phyloP scores from a whole-genome alignment of 192 early-diverging fungal species.

The Phlyctochytrium arcticum region DNA sequence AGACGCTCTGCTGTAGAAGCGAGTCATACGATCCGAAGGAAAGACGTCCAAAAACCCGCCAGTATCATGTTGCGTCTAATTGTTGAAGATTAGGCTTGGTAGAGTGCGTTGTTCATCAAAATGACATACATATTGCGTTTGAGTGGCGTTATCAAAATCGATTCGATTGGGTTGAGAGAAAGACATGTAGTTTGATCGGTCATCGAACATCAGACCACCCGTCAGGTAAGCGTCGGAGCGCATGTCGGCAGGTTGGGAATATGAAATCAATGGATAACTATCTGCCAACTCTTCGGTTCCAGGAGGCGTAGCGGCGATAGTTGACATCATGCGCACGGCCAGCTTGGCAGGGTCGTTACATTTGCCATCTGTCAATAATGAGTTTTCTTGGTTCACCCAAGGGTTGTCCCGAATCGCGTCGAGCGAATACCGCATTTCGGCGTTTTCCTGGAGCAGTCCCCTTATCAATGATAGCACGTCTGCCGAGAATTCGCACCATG shows the following conservation, averaged over 20 bases:
- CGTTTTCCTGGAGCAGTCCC: conserved; percentile 47
- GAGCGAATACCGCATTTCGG: conserved; percentile 37
- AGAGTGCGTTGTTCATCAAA: not conserved
- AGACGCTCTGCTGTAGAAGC: conserved; percentile 33
- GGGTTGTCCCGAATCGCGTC: conserved; percentile 39
- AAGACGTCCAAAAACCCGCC: conserved; percentile 37
- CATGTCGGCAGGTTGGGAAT: conserved; percentile 48
- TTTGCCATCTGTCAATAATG: conserved; percentile 45
- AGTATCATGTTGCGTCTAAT: conserved; percentile 13
- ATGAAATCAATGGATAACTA: too few species aligned
- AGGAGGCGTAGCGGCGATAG: too few species aligned
- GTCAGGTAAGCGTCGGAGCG: conserved; percentile 23
- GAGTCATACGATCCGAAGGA: conserved; percentile 32
- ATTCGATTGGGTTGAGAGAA: conserved; percentile 44
- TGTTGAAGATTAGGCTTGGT: not conserved
- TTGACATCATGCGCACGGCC: conserved; percentile 51
- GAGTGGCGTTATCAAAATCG: not conserved
- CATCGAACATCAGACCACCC: conserved; percentile 12
- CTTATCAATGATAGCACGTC: conserved; percentile 38
- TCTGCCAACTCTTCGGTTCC: too few species aligned
- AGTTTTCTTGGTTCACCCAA: conserved; percentile 58
- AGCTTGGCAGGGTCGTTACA: conserved; percentile 56
- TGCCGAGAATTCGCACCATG: conserved; percentile 49
- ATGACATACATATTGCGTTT: not conserved
- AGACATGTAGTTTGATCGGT: conserved; percentile 21